Evolutionary conservation across 1,284 basidiomycete genomes (phyloP), one percentile per base, ranked within the genome.

Genomic region (Apiotrichum laibachii): DNA sequence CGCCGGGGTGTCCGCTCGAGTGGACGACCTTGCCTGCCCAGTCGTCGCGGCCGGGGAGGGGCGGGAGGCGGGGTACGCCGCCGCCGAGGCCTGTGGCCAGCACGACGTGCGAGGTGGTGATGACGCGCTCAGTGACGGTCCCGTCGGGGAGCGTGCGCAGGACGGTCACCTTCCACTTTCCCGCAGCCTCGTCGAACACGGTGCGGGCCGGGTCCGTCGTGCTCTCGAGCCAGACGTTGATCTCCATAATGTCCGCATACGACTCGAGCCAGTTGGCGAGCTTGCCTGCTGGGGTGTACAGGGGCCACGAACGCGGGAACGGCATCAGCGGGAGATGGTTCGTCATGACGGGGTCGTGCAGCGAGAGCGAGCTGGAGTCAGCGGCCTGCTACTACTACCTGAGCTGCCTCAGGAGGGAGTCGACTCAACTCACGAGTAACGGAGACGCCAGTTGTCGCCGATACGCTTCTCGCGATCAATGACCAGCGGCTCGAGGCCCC

Each of bases 221-320:
- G 0, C 84, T 80, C 10, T 83, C 82, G 2, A 83, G 84, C 86
- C 87, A 88, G 22, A 85, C 80, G 70, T 85, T 83, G 43, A 88
- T 72, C 64, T 88, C 86, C 67, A 88, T 78, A 1, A 82, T 72
- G 48, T 85, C 81, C 2, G 85, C 86, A 70, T 87, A 88, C 35
- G 75, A 77, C 71, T 88, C 86, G 7, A 88, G 79, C 84, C 85
- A 88, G 66, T 86, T 83, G 1, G 84, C 86, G 18, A 88, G 80
- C 82, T 86, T 77, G 45, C 73, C 73, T n/a, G 68, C 72, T 7
- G 70, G 69, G 9, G 66, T 72, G 64, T 60, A 73, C 42, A 60
- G 60, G 13, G 71, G 75, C 72, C 70, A 66, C 44, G 64, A 70
- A 34, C 59, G 26, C 11, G 71, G 71, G 65, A 70, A 72, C 26